These are phyloP conservation scores for Salvia miltiorrhiza DNA, from an alignment of 257 asterid genomes.

Conservation along the genomic window DNA sequence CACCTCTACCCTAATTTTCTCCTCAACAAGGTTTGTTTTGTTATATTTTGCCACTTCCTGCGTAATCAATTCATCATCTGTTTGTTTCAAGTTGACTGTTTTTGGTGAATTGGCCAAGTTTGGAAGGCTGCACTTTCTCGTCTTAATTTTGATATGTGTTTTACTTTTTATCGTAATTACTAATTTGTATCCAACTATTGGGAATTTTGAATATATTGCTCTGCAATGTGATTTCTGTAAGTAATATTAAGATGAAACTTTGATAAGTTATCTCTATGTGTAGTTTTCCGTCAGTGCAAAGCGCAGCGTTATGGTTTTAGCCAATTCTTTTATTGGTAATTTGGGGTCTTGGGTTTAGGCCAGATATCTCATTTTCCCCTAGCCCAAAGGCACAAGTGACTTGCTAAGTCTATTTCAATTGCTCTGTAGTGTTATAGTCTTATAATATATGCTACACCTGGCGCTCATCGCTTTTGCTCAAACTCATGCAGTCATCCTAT, in stretches of 20 bases:
- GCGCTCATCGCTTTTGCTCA: background rate
- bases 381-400: background rate
- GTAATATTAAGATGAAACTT: background rate
- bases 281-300: background rate
- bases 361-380: background rate
- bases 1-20: constrained; percentile 87
- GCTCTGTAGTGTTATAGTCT: background rate
- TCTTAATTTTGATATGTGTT: background rate
- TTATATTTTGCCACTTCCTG: background rate
- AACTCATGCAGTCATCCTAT: background rate
- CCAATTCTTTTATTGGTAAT: background rate
- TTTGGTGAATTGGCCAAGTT: background rate
- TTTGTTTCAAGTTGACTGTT: background rate
- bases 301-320: background rate
- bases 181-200: background rate
- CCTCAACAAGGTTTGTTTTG: constrained; percentile 62
- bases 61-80: background rate
- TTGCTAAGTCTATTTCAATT: background rate
- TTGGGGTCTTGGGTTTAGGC: background rate
- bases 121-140: background rate
- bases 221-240: background rate
- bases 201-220: background rate
- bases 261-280: background rate
- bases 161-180: background rate
- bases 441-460: background rate